Percentiles rank a stretch among this genome's conserved stretches.
Evolutionary conservation across 441 rosid genomes (phyloP).

Genomic region (Populus hybrid): DNA sequence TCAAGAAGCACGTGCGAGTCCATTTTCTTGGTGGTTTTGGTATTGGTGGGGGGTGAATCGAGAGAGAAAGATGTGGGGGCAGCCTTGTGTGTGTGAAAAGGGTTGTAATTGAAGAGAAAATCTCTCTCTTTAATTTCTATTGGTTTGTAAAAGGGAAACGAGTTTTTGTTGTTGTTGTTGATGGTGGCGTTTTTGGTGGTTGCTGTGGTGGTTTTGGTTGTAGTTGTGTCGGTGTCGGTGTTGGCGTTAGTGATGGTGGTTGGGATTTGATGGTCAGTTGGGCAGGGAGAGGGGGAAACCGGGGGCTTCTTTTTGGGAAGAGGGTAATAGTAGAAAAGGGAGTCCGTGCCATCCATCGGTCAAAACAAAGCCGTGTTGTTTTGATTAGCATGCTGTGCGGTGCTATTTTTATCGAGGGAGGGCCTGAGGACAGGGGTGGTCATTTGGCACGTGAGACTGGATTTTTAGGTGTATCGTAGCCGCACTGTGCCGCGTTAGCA

Average conservation of each 20-base stretch:
- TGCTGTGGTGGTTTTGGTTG: neutral
- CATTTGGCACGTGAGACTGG: too few species aligned
- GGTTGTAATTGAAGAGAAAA: neutral
- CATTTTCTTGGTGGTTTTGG: conserved; percentile 14
- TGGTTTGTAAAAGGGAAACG: neutral
- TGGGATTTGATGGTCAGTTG: neutral
- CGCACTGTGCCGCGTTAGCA: too few species aligned
- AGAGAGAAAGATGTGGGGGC: neutral
- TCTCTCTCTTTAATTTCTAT: neutral
- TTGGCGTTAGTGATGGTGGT: neutral
- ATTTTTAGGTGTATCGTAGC: too few species aligned
- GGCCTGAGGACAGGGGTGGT: too few species aligned
- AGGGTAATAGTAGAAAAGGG: neutral
- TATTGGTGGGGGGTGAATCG: neutral
- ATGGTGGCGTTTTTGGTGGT: neutral
- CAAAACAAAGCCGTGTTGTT: neutral
- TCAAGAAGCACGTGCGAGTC: conserved; percentile 45
- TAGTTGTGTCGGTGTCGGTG: neutral
- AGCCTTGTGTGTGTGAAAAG: neutral
- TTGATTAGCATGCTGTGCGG: neutral
- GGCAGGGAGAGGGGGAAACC: neutral
- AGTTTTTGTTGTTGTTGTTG: neutral
- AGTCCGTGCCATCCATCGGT: neutral
- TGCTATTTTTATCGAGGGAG: neutral
- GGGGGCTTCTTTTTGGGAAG: neutral